Evolutionary conservation across 495 filamentous ascomycete species (phyloP).

Genomic region (Daldinia concentrica): DNA sequence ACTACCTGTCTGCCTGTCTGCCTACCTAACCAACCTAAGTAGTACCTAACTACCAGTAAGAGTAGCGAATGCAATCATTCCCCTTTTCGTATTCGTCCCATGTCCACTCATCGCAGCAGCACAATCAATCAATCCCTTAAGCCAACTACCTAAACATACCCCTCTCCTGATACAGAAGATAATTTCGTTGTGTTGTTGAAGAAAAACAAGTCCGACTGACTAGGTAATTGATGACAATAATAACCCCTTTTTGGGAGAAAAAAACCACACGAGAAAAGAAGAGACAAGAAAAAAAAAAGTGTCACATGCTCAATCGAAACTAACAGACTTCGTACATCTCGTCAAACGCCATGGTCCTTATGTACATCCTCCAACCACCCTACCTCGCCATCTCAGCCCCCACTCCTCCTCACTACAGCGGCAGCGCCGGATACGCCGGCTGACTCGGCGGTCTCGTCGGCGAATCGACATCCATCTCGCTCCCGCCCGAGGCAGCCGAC

Average conservation of each 20-base stretch:
- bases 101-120: neutral
- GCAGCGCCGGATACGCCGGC: constrained; percentile 45
- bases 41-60: neutral
- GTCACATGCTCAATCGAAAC: neutral
- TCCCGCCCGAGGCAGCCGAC: neutral
- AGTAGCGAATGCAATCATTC: neutral
- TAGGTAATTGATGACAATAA: no score
- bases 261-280: neutral
- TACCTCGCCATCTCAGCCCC: neutral
- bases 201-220: neutral
- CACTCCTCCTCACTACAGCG: constrained; percentile 21
- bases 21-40: no score
- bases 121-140: no score
- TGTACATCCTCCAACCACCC: neutral
- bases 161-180: neutral
- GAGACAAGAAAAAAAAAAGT: neutral
- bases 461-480: constrained; percentile 47
- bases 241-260: neutral
- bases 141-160: neutral
- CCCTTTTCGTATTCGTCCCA: neutral
- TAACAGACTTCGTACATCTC: neutral
- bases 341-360: neutral
- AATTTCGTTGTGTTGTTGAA: neutral
- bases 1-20: neutral
- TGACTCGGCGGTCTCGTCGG: constrained; percentile 44